These are phyloP conservation scores for Pythium brassicae DNA, from an alignment of 352 stramenopile species.

Conservation along the genomic window DNA sequence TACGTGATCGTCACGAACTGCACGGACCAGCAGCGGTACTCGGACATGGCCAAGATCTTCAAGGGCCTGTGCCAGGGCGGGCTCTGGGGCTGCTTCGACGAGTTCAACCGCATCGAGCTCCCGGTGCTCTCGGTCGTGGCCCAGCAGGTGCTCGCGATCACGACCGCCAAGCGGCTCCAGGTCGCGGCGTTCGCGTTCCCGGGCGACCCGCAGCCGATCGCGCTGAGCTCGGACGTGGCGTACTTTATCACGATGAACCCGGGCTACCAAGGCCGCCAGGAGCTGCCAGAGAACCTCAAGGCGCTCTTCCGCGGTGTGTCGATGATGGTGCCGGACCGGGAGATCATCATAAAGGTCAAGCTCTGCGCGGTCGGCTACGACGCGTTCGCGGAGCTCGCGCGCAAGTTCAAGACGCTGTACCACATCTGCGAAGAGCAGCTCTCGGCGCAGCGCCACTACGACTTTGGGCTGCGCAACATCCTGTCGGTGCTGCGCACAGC, in stretches of 20 bases:
- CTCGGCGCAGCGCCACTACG: constrained; percentile 92
- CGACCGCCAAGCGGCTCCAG: constrained; percentile 58
- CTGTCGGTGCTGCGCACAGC: constrained; percentile 94
- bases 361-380: constrained; percentile 92
- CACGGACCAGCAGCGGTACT: constrained; percentile 87
- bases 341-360: constrained; percentile 95
- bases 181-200: constrained; percentile 58
- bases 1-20: constrained; percentile 94
- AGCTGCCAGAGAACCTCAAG: constrained; percentile 91
- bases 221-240: constrained; percentile 50
- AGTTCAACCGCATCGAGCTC: constrained; percentile 89
- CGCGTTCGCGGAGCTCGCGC: constrained; percentile 89
- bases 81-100: constrained; percentile 85
- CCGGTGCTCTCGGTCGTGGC: constrained; percentile 91
- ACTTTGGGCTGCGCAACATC: constrained; percentile 94
- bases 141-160: constrained; percentile 89
- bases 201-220: constrained; percentile 53
- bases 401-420: constrained; percentile 96
- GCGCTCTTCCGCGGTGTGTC: constrained; percentile 92
- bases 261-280: constrained; percentile 88
- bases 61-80: constrained; percentile 90
- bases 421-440: constrained; percentile 93
- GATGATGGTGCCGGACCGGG: constrained; percentile 97
- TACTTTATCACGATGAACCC: constrained; percentile 96
- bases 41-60: constrained; percentile 93